Evolutionary conservation across 345 rosid genomes (phyloP).

Genomic region (Brassica juncea): DNA sequence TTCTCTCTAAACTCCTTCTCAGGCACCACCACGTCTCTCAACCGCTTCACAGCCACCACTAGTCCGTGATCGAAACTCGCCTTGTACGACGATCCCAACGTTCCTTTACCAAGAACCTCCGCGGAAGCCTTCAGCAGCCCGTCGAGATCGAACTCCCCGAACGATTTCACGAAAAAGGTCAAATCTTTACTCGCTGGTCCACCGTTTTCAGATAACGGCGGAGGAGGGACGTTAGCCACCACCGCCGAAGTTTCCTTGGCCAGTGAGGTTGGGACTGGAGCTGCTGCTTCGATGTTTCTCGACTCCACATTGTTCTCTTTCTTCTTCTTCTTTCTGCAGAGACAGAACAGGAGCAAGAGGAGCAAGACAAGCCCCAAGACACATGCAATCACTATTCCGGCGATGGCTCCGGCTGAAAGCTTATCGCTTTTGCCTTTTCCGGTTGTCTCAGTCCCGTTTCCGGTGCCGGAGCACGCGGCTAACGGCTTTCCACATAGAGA

Average conservation of each 20-base stretch:
- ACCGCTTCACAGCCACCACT: constrained; percentile 81
- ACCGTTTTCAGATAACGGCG: constrained; percentile 24
- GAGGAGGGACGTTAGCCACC: constrained; percentile 20
- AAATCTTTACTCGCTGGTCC: constrained; percentile 46
- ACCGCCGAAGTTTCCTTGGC: constrained; percentile 17
- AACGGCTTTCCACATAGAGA: constrained; percentile 81
- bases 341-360: constrained; percentile 48
- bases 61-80: constrained; percentile 70
- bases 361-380: constrained; percentile 52
- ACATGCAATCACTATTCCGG: constrained; percentile 68
- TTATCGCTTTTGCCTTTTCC: constrained; percentile 35
- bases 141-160: constrained; percentile 66
- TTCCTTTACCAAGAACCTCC: constrained; percentile 92
- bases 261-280: constrained; percentile 28
- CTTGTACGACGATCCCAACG: constrained; percentile 84
- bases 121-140: constrained; percentile 91
- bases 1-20: constrained; percentile 75
- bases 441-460: constrained; percentile 14
- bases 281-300: constrained; percentile 50
- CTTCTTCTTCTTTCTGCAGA: constrained; percentile 49
- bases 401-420: constrained; percentile 66
- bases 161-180: constrained; percentile 66
- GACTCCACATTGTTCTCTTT: constrained; percentile 41
- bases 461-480: constrained; percentile 43
- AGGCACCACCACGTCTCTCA: constrained; percentile 68